phyloP scores from a whole-genome alignment of 2,329 filamentous ascomycete genomes.

The Calonectria pseudoturangicola region DNA sequence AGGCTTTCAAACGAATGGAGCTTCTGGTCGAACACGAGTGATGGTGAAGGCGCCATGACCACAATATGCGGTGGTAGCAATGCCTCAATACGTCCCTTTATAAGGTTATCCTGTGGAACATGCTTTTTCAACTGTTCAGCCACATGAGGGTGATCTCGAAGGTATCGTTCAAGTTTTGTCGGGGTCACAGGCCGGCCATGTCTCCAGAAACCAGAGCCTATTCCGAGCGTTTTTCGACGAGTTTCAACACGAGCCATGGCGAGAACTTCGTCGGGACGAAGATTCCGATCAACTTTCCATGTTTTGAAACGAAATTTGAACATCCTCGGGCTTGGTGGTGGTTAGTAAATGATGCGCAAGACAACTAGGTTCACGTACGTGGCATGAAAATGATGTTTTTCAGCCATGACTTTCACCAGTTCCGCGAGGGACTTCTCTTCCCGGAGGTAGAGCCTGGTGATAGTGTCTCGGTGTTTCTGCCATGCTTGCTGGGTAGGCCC shows the following conservation, averaged over 20 bases:
- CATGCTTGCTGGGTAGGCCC: slow-evolving; percentile 26
- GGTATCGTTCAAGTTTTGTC: slow-evolving; percentile 21
- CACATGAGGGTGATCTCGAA: slow-evolving; percentile 19
- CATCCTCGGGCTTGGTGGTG: slow-evolving; percentile 19
- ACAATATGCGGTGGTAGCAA: slow-evolving; percentile 17
- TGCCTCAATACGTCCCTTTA: slow-evolving; percentile 6
- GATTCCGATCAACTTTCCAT: slow-evolving; percentile 32
- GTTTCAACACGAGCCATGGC: slow-evolving; percentile 28
- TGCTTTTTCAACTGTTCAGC: slow-evolving; percentile 1
- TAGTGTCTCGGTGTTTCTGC: neutral
- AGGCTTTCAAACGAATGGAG: slow-evolving; percentile 1
- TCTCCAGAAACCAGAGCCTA: slow-evolving; percentile 24
- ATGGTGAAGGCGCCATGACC: neutral
- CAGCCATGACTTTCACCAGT: slow-evolving; percentile 16
- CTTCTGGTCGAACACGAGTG: neutral
- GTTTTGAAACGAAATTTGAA: slow-evolving; percentile 36
- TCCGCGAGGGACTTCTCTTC: slow-evolving; percentile 15
- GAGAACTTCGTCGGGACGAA: slow-evolving; percentile 15
- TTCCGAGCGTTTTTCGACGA: slow-evolving; percentile 12
- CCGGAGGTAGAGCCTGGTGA: slow-evolving; percentile 24
- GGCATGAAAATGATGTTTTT: slow-evolving; percentile 19
- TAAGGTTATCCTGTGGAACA: neutral
- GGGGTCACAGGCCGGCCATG: slow-evolving; percentile 18
- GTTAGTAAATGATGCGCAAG: neutral
- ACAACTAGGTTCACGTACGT: neutral